Conservation (phyloP, 106 monocot genomes). For the Vanilla planifolia region DNA sequence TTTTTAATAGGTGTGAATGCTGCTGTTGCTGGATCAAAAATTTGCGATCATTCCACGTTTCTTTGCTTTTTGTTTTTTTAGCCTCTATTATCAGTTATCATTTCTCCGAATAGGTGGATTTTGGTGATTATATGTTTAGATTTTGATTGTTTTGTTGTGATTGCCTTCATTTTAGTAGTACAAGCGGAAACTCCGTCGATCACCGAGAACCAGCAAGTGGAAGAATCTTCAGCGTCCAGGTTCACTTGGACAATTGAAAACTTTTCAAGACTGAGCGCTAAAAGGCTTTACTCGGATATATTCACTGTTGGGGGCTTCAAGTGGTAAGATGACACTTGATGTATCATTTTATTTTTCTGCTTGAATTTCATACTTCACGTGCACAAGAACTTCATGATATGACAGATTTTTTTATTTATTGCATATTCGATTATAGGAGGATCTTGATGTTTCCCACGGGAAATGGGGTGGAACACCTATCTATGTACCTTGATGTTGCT, state of each 20-base stretch:
- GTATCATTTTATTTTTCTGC: neutral
- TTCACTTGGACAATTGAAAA: constrained; percentile 95
- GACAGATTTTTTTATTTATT: constrained; percentile 1
- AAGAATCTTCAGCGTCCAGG: constrained; percentile 70
- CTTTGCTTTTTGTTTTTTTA: neutral
- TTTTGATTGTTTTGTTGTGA: constrained; percentile 7
- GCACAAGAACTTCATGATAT: no score
- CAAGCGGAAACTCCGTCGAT: constrained; percentile 45
- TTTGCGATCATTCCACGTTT: neutral
- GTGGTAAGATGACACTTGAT: constrained; percentile 42
- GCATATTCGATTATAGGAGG: constrained; percentile 33
- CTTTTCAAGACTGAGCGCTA: constrained; percentile 75
- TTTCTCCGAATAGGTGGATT: neutral
- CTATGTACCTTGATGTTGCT: constrained; percentile 93
- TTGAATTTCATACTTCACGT: neutral
- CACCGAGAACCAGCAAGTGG: constrained; percentile 71
- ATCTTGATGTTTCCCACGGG: constrained; percentile 88
- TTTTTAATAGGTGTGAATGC: neutral
- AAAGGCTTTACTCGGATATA: constrained; percentile 87
- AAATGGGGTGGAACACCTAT: constrained; percentile 80
- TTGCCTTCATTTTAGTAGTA: constrained; percentile 20
- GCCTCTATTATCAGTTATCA: no score
- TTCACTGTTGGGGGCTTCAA: constrained; percentile 82
- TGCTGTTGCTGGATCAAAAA: neutral
- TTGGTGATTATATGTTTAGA: neutral